phyloP scores from a whole-genome alignment of 202 grass and related monocot genomes.

The Tripidium arundinaceum region DNA sequence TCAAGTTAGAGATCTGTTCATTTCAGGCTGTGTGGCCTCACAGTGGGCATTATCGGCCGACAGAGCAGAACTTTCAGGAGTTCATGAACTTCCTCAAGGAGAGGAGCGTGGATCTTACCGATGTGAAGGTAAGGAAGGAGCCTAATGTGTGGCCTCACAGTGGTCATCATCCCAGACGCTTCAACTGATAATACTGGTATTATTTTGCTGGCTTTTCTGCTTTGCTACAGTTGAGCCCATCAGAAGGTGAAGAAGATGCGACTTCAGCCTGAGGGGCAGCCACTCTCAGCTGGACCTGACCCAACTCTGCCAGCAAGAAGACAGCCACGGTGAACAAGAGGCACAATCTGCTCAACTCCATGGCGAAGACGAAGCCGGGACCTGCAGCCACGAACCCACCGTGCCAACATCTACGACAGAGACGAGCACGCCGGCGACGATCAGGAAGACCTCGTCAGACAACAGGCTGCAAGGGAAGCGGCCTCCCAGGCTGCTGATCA shows the following conservation, averaged over 20 bases:
- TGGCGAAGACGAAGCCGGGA: background rate
- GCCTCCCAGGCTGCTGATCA: constrained; percentile 21
- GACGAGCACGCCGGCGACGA: background rate
- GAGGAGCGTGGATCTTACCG: constrained; percentile 53
- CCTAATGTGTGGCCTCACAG: too few species aligned
- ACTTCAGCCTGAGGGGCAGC: constrained; percentile 20
- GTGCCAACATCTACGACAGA: background rate
- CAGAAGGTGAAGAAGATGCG: constrained; percentile 51
- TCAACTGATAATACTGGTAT: background rate
- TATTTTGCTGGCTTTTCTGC: background rate
- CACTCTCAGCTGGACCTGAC: constrained; percentile 35
- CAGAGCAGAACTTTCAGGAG: constrained; percentile 74
- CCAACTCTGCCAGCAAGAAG: background rate
- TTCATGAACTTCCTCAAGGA: constrained; percentile 73
- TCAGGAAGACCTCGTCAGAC: background rate
- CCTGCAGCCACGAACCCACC: background rate
- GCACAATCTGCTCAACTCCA: background rate
- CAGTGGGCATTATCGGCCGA: constrained; percentile 82
- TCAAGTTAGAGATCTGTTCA: background rate
- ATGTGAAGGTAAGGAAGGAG: constrained; percentile 42
- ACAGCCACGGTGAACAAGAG: constrained; percentile 11
- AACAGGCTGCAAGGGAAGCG: constrained; percentile 37
- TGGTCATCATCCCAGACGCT: background rate
- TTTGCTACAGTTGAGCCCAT: constrained; percentile 46
- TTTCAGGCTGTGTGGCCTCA: constrained; percentile 82